Percentiles rank a stretch among this genome's conserved stretches.
Conservation (phyloP, 805 yeast species). For the Groenewaldozyma tartarivorans region DNA sequence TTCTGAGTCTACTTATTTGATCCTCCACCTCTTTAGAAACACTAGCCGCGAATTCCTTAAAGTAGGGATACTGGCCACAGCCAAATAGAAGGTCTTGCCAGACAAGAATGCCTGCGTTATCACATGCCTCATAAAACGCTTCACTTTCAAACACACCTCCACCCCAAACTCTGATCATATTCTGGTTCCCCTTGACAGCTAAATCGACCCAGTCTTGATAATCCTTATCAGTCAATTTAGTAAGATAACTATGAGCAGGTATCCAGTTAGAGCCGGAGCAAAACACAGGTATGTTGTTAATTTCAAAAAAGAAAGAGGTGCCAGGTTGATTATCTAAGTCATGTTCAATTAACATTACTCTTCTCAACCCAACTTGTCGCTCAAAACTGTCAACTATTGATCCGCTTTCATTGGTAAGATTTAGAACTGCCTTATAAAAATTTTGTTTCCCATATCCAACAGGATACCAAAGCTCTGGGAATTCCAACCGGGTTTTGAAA, state of each 20-base stretch:
- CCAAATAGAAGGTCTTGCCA: slow-evolving; percentile 51
- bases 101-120: slow-evolving; percentile 33
- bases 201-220: slow-evolving; percentile 29
- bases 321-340: slow-evolving; percentile 26
- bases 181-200: slow-evolving; percentile 32
- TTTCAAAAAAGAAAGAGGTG: slow-evolving; percentile 29
- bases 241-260: slow-evolving; percentile 34
- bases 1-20: slow-evolving; percentile 33
- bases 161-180: slow-evolving; percentile 39
- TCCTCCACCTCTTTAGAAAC: slow-evolving; percentile 32
- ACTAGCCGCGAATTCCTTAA: slow-evolving; percentile 25
- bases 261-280: slow-evolving; percentile 38
- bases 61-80: slow-evolving; percentile 42
- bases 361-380: slow-evolving; percentile 30
- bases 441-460: slow-evolving; percentile 30
- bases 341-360: slow-evolving; percentile 33
- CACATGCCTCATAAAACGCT: slow-evolving; percentile 33
- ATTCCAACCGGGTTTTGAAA: slow-evolving; percentile 11
- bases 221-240: slow-evolving; percentile 24
- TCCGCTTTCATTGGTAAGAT: not conserved
- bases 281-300: slow-evolving; percentile 32
- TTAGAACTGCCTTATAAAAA: slow-evolving; percentile 23
- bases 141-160: slow-evolving; percentile 39
- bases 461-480: slow-evolving; percentile 35
- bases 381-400: too few species aligned